Conservation (phyloP, 2,329 filamentous ascomycete species). For the Teratosphaeria viscida region DNA sequence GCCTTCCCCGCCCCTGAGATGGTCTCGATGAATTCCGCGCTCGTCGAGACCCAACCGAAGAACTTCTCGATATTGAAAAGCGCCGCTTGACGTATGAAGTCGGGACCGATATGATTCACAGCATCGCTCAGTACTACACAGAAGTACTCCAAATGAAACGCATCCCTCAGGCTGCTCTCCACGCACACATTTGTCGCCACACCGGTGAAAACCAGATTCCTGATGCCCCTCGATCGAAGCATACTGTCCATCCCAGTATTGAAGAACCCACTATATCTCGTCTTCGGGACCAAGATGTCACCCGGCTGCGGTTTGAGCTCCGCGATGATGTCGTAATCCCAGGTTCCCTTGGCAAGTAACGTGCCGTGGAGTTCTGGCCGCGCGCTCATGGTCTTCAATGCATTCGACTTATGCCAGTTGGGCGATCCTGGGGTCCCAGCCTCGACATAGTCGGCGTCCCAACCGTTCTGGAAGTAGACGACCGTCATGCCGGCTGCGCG, state of each 20-base stretch:
- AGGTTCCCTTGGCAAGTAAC: not conserved
- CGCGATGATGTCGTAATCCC: conserved; percentile 6
- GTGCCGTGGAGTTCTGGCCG: not conserved
- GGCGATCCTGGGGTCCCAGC: not conserved
- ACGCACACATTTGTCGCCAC: conserved; percentile 8
- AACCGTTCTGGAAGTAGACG: conserved; percentile 3
- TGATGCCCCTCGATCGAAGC: conserved; percentile 2
- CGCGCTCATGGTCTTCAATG: not conserved
- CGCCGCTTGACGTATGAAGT: not conserved
- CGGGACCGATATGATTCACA: not conserved
- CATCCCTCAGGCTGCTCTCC: conserved; percentile 7
- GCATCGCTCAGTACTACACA: not conserved
- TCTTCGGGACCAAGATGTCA: conserved; percentile 5
- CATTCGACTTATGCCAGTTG: not conserved
- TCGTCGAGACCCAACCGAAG: not conserved
- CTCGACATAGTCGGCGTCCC: conserved; percentile 5
- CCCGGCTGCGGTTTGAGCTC: conserved; percentile 4
- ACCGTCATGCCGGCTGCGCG: conserved; percentile 4
- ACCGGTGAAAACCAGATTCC: conserved; percentile 6
- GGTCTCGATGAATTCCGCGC: not conserved
- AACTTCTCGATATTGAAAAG: not conserved
- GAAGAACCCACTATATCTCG: conserved; percentile 6
- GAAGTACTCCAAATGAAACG: not conserved
- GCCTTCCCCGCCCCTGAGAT: not conserved
- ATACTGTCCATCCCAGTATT: conserved; percentile 2